Base-by-base conservation (phyloP, 2,329 filamentous ascomycete species). In the Didymella segeticola region DNA sequence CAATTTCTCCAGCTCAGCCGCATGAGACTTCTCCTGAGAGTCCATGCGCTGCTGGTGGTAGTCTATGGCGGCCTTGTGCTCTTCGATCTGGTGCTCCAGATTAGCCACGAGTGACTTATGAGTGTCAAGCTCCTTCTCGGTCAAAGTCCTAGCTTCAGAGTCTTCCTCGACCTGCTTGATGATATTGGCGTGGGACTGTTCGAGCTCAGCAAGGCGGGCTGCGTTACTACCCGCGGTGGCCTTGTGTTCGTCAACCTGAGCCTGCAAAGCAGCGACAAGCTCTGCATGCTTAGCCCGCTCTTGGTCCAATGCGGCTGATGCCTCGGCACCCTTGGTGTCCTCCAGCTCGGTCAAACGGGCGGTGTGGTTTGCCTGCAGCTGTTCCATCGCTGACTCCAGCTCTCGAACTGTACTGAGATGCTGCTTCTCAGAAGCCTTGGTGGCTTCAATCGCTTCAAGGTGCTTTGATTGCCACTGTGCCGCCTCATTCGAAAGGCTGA, bases 171-270 rank as follows among this genome's bases (percentile, higher is more conserved):
- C 81, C 64, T 93, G 84, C 39, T 82, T 76, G 65, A 86, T 84
- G 43, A 89, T 84, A 22, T 82, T 81, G 26, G 83, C 74, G 69
- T 96, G 89, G 4, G 88, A 84, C 59, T 87, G 78, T 73, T 96
- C 91, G 12, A 96, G 81, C 60, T 89, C 84, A 3, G 86, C 81
- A 25, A 96, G 86, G 64, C 87, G 90, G 31, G 82, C 71, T 11
- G 86, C 80, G 64, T 93, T 90, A 61, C 79, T 82, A 58, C 83
- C 82, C 64, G 96, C 88, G 30, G 89, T 84, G 3, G 82, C 78
- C 76, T 90, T 93, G 77, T 96, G 92, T 69, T 91, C 87, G 45
- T 93, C 86, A 47, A 97, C 88, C 70, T 96, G 88, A 54, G 77
- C 82, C 58, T 89, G 89, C 34, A 97, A 76, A 19, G 77, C 69